Base-by-base conservation (phyloP, 2,329 filamentous ascomycete genomes). In the Iodosphaeria phyllophila region DNA sequence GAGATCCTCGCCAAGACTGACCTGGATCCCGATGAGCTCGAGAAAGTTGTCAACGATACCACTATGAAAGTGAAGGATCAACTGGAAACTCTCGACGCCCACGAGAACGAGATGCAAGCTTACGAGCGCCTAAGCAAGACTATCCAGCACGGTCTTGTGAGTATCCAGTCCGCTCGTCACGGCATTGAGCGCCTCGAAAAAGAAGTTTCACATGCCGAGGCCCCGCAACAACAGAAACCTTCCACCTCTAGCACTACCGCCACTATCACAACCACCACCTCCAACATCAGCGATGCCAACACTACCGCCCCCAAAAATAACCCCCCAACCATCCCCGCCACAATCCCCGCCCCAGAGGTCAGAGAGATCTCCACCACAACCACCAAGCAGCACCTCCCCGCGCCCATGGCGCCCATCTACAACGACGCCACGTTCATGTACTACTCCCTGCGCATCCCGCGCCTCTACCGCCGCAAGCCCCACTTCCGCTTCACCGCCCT, bases 171-270 rank as follows among this genome's bases (percentile, higher is more conserved):
- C 9, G 61, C 62, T 12, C 65, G 62, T 33, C 53, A 58, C 26
- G 65, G 66, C 8, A 71, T 73, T 25, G 62, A 67, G 37, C 53
- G 62, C 7, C 48, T 72, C 5, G 60, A 69, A 37, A 53, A 56
- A 31, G 53, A 56, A 28, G 52, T 71, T 11, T 50, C 52, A 7
- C 50, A 55, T 20, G 39, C 40, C 3, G 48, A 57, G 25, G 38
- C 34, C 7, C 39, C n/a, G n/a, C n/a, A 41, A 27, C 23, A 17
- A 4, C 14, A 24, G 12, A 18, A 27, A 20, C 27, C 31, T n/a
- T 30, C 36, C 18, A 14, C 22, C 24, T 29, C 21, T 13, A 23
- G 27, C 9, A 26, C 29, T 16, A n/a, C n/a, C n/a, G n/a, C n/a
- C n/a, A n/a, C n/a, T n/a, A n/a, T n/a, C n/a, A n/a, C n/a, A n/a